Conservation (phyloP, 2,329 filamentous ascomycete species). For the Emericellopsis cladophorae region DNA sequence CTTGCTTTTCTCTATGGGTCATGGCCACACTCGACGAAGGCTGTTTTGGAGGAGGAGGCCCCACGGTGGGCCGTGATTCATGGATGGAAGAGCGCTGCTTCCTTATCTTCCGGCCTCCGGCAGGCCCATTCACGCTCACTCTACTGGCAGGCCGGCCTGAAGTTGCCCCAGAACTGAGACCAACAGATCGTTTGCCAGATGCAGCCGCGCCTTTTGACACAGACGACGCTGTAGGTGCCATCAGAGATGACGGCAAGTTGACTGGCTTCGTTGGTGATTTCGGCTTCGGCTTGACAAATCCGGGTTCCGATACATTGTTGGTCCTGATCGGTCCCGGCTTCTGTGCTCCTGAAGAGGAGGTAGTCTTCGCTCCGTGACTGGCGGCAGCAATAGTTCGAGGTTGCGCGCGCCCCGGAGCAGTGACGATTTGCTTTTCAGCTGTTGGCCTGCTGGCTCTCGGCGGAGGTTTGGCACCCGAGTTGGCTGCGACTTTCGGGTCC, state of each 20-base stretch:
- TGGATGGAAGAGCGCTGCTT: conserved; percentile 4
- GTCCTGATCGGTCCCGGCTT: conserved; percentile 29
- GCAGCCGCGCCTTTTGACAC: conserved; percentile 38
- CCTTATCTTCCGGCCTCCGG: conserved; percentile 4
- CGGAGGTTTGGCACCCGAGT: no score
- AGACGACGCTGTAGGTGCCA: conserved; percentile 57
- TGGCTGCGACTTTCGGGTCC: no score
- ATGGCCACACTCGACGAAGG: conserved; percentile 27
- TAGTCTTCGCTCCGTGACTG: no score
- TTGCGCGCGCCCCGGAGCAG: no score
- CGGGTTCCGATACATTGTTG: conserved; percentile 22
- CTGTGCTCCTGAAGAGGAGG: no score
- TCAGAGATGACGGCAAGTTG: conserved; percentile 53
- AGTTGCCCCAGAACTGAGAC: conserved; percentile 15
- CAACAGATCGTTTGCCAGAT: conserved; percentile 16
- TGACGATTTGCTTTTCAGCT: no score
- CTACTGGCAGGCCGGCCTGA: conserved; percentile 31
- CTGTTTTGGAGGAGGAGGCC: conserved; percentile 47
- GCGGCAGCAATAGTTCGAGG: no score
- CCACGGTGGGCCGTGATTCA: conserved; percentile 34
- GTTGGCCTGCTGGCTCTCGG: no score
- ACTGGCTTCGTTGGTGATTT: conserved; percentile 60
- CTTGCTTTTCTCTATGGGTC: conserved; percentile 34
- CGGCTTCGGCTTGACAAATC: conserved; percentile 44
- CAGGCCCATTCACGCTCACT: conserved; percentile 19